Evolutionary conservation across 2,329 filamentous ascomycete species (phyloP).

Genomic region (Tolypocladium pustulatum): DNA sequence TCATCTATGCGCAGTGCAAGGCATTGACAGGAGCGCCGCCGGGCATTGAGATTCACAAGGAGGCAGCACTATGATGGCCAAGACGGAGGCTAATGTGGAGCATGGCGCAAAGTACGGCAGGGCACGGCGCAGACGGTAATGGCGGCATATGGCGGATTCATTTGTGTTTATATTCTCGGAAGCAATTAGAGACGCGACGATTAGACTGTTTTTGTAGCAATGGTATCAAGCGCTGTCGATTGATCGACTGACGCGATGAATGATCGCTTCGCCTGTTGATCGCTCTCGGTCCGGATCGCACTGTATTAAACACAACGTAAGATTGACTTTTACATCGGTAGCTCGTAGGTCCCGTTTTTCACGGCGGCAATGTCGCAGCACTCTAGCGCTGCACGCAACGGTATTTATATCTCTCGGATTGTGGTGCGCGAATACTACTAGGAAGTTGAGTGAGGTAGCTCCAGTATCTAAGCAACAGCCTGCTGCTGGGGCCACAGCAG

Average conservation of each 20-base stretch:
- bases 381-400: not conserved
- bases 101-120: not conserved
- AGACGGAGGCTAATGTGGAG: not conserved
- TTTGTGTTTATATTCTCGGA: not conserved
- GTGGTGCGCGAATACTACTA: too few relatives aligned
- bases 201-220: not conserved
- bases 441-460: too few relatives aligned
- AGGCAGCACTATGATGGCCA: constrained; percentile 16
- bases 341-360: not conserved
- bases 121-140: not conserved
- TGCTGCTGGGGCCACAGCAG: too few relatives aligned
- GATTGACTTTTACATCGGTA: not conserved
- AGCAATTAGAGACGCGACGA: not conserved
- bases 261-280: not conserved
- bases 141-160: not conserved
- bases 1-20: constrained; percentile 46
- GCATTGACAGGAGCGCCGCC: constrained; percentile 38
- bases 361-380: not conserved
- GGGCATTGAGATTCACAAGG: constrained; percentile 43
- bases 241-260: not conserved
- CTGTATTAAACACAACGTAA: too few relatives aligned
- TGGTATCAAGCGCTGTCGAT: not conserved
- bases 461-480: too few relatives aligned
- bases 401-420: too few relatives aligned
- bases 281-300: too few relatives aligned